Base-by-base conservation (phyloP, 345 rosid genomes). In the Microcos paniculata region DNA sequence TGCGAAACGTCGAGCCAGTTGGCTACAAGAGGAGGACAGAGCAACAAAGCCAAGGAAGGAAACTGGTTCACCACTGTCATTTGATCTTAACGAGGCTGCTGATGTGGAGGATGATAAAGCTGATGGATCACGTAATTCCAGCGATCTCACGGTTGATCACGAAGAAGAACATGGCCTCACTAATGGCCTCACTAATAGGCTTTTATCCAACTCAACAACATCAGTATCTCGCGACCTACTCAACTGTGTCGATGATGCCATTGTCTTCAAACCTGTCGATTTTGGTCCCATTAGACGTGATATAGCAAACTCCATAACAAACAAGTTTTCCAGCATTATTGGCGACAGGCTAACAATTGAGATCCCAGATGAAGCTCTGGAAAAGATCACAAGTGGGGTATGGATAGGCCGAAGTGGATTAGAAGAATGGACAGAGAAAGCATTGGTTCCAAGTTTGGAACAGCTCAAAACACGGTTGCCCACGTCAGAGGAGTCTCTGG, bases 361-460 rank as follows among this genome's bases (percentile, higher is more conserved):
- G 62, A 87, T 96, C 30, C 85, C 80, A 30, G 93, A 90, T 0
- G 89, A 88, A 52, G 97, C 94, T 5, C 77, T 96, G 1, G 94
- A 91, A 67, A 94, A 91, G 79, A 87, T 96, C 31, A 85, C 81
- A 0, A 85, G 92, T 10, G 93, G 94, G 8, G 62, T 90, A 24
- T 96, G 96, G 94, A 65, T 92, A 14, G 87, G 94, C 43, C 73
- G 72, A 70, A 84, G 78, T 6, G 88, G 91, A 73, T 77, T 93
- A 79, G 97, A 94, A 72, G 97, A 92, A 77, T 96, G 98, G 97
- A 70, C 80, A 3, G 93, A 93, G 40, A 87, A 85, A 72, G 97
- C 88, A 46, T 53, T 96, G 78, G 86, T 83, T 76, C 90, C 98
- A 5, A 85, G 90, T 79, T 81, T 96, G 62, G 89, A 84, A 19